Conservation (phyloP, 768 basidiomycete genomes). For the Pleurotus citrinopileatus region DNA sequence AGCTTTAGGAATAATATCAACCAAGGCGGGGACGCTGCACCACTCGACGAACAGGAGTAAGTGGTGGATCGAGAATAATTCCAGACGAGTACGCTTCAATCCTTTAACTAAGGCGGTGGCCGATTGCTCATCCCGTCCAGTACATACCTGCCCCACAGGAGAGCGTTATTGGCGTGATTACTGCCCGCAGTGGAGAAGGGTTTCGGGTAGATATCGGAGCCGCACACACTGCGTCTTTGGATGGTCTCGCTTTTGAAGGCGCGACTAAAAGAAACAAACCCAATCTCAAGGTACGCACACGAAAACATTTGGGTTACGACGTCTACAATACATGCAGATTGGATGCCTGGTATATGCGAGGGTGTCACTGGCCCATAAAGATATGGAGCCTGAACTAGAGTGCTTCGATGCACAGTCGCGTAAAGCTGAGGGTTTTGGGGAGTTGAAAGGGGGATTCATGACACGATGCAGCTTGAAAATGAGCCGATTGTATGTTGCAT, state of each 20-base stretch:
- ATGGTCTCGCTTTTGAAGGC: slow-evolving; percentile 92
- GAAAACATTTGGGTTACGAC: neutral
- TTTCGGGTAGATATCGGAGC: slow-evolving; percentile 94
- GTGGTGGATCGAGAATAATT: slow-evolving; percentile 89
- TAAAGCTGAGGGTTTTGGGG: slow-evolving; percentile 92
- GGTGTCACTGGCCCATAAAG: slow-evolving; percentile 90
- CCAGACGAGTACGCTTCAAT: slow-evolving; percentile 66
- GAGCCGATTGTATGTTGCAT: slow-evolving; percentile 73
- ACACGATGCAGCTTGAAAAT: slow-evolving; percentile 79
- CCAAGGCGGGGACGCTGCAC: slow-evolving; percentile 67
- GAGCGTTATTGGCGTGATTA: slow-evolving; percentile 81
- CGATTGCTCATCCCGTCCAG: slow-evolving; percentile 37
- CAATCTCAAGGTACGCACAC: slow-evolving; percentile 87
- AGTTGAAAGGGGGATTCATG: slow-evolving; percentile 87
- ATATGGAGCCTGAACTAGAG: slow-evolving; percentile 98
- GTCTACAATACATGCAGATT: slow-evolving; percentile 49
- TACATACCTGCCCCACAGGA: slow-evolving; percentile 91
- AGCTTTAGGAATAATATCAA: slow-evolving; percentile 45
- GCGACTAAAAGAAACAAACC: slow-evolving; percentile 94
- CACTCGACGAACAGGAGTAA: slow-evolving; percentile 71
- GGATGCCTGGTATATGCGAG: slow-evolving; percentile 90
- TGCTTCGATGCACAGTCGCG: slow-evolving; percentile 93
- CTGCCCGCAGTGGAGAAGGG: slow-evolving; percentile 80
- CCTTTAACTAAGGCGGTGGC: neutral
- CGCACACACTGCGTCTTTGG: slow-evolving; percentile 81